Evolutionary conservation across 176 grass and related monocot species (phyloP).

Genomic region (Chloris gayana): DNA sequence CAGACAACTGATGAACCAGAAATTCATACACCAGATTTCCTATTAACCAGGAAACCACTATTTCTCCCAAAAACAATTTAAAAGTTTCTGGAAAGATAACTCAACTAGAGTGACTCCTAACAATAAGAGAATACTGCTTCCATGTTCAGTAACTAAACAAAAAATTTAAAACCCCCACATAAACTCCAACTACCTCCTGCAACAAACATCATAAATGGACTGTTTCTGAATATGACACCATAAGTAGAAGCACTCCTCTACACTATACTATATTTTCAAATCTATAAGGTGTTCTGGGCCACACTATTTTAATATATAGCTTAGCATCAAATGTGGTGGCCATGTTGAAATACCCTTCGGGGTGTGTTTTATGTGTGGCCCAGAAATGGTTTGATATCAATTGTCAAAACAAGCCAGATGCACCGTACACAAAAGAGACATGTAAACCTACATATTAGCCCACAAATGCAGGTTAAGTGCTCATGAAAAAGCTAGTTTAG

Average conservation of each 20-base stretch:
- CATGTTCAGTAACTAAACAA: not conserved
- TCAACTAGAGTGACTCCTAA: not conserved
- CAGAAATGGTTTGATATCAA: not conserved
- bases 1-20: not conserved
- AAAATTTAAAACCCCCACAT: not conserved
- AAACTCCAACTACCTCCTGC: not conserved
- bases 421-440: not conserved
- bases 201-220: not conserved
- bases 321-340: not conserved
- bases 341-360: not conserved
- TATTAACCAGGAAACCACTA: not conserved
- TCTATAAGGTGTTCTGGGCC: not conserved
- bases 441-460: not conserved
- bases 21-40: not conserved
- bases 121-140: not conserved
- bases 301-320: not conserved
- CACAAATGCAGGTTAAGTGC: not conserved
- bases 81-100: slow-evolving; percentile 28
- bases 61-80: not conserved
- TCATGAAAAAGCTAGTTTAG: not conserved
- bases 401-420: not conserved
- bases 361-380: not conserved
- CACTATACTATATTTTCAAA: not conserved
- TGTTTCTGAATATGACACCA: not conserved
- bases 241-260: not conserved